These are phyloP conservation scores for Cylindrotheca fusiformis DNA, from an alignment of 108 stramenopile species.

Conservation along the genomic window DNA sequence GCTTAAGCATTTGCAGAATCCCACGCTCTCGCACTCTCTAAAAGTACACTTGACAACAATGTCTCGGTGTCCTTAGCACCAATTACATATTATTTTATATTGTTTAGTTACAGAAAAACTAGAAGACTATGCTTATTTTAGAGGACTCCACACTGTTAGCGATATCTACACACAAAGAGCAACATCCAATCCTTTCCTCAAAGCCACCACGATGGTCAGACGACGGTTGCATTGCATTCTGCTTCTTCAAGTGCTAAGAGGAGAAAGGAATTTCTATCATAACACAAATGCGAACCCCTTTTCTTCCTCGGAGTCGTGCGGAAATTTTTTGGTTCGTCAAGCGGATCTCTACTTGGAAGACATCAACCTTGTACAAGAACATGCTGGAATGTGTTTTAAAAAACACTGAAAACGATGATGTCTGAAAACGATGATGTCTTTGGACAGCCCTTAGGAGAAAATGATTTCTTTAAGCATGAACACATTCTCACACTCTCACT, in stretches of 20 bases:
- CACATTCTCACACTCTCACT: background rate
- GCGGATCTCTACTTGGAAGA: constrained; percentile 26
- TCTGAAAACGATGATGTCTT: constrained; percentile 29
- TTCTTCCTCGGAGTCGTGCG: no score
- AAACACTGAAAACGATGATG: no score
- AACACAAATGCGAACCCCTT: no score
- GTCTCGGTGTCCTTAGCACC: no score
- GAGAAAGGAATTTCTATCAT: no score
- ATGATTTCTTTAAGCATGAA: constrained; percentile 16
- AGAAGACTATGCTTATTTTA: background rate
- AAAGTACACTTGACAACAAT: no score
- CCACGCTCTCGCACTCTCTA: background rate
- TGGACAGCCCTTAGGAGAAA: constrained; percentile 20
- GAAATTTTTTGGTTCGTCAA: no score
- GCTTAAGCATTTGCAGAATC: constrained; percentile 6
- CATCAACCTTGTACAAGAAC: constrained; percentile 5
- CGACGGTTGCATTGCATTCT: no score
- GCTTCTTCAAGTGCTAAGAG: no score
- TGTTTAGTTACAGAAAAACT: background rate
- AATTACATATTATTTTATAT: background rate
- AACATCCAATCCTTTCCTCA: no score
- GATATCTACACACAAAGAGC: no score
- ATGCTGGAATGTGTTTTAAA: background rate
- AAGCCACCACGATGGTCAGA: no score
- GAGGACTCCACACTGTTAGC: background rate